Percentiles rank a stretch among this genome's conserved stretches.
These are phyloP conservation scores for Solanum chaucha DNA, from an alignment of 257 asterid genomes.

Conservation along the genomic window DNA sequence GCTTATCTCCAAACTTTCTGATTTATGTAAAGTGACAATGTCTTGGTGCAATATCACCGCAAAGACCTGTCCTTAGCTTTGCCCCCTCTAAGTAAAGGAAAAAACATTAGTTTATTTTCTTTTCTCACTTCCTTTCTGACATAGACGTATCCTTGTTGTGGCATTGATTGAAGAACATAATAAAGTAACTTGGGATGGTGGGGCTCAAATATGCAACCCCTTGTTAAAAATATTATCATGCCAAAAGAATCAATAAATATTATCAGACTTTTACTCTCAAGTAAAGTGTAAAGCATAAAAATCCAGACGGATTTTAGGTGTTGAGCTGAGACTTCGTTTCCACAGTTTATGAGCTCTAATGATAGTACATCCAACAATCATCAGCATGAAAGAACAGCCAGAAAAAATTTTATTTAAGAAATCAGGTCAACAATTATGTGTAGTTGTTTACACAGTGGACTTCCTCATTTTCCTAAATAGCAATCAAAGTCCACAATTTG, in stretches of 20 bases:
- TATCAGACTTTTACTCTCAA: not conserved
- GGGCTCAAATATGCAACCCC: not conserved
- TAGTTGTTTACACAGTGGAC: not conserved
- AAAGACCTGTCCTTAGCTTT: not conserved
- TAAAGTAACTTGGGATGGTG: not conserved
- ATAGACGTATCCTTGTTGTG: not conserved
- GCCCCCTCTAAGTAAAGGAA: not conserved
- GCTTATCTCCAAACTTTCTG: not conserved
- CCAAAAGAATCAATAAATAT: not conserved
- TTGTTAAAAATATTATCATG: not conserved
- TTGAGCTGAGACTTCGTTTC: not conserved
- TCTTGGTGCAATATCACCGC: not conserved
- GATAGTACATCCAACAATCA: not conserved
- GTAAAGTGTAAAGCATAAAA: not conserved
- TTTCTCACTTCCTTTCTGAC: not conserved
- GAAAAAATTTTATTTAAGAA: not conserved
- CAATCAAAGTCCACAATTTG: not conserved
- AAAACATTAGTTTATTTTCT: not conserved
- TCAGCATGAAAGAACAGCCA: not conserved
- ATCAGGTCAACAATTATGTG: not conserved
- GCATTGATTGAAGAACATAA: not conserved
- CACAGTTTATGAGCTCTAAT: not conserved
- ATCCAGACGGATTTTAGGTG: not conserved
- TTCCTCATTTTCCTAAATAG: not conserved
- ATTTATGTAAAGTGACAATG: not conserved